phyloP scores from a whole-genome alignment of 495 filamentous ascomycete genomes.

The Penicillium cosmopolitanum region DNA sequence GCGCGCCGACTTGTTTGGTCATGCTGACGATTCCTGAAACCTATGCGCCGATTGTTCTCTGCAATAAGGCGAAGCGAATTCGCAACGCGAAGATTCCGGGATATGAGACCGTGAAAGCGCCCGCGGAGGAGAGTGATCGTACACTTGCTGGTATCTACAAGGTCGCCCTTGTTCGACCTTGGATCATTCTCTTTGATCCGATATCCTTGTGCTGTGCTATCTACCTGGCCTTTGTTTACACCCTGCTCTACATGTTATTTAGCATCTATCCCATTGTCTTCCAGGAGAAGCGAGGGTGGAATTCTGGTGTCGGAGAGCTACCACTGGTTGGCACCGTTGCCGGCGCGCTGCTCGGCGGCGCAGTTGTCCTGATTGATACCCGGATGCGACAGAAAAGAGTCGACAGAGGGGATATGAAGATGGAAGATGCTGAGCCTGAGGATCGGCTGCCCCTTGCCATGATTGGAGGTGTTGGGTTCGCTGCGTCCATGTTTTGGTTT shows the following conservation, averaged over 20 bases:
- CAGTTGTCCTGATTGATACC: conserved; percentile 33
- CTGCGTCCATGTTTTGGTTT: conserved; percentile 59
- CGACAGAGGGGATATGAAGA: conserved; percentile 34
- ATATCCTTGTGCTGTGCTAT: conserved; percentile 51
- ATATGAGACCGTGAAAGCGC: conserved; percentile 48
- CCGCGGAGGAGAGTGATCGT: conserved; percentile 44
- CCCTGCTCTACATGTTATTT: conserved; percentile 57
- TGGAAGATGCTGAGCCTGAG: conserved; percentile 42
- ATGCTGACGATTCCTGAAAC: conserved; percentile 51
- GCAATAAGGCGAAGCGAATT: conserved; percentile 38
- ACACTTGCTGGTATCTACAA: conserved; percentile 50
- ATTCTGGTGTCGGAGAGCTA: conserved; percentile 51
- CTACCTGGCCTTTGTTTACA: conserved; percentile 56
- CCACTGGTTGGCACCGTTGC: conserved; percentile 54
- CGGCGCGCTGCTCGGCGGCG: conserved; percentile 48
- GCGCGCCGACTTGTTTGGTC: conserved; percentile 33
- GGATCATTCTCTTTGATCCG: conserved; percentile 46
- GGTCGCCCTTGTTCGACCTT: conserved; percentile 53
- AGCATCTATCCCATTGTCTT: conserved; percentile 23
- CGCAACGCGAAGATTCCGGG: conserved; percentile 39
- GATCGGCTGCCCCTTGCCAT: conserved; percentile 51
- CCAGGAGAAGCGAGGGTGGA: conserved; percentile 54
- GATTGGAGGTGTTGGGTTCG: conserved; percentile 59
- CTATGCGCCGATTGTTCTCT: conserved; percentile 31
- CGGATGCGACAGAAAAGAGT: conserved; percentile 35